These are phyloP conservation scores for Colletotrichum echinochloae DNA, from an alignment of 2,329 filamentous ascomycete genomes.

Conservation along the genomic window DNA sequence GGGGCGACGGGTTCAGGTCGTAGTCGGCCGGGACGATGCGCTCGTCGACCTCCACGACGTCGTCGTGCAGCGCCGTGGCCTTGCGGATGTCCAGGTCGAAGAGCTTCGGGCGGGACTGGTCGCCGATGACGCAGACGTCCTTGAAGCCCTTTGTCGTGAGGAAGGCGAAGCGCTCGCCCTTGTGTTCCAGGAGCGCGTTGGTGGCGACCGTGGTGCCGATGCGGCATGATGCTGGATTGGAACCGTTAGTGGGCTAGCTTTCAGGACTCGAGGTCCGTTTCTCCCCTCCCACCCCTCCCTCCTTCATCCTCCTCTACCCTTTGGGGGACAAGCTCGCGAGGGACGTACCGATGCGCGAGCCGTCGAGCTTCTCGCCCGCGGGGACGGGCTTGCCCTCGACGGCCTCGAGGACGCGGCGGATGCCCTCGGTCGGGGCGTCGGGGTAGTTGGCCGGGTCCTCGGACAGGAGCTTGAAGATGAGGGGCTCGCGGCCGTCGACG, in stretches of 20 bases:
- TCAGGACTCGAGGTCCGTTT: not conserved
- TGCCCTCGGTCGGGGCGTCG: conserved; percentile 78
- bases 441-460: conserved; percentile 78
- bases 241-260: conserved; percentile 3
- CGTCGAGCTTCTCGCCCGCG: conserved; percentile 48
- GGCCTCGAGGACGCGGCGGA: conserved; percentile 72
- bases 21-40: conserved; percentile 80
- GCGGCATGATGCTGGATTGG: conserved; percentile 72
- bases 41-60: conserved; percentile 78
- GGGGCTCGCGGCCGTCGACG: conserved; percentile 73
- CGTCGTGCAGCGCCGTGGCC: conserved; percentile 74
- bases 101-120: conserved; percentile 77
- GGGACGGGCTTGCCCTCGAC: conserved; percentile 70
- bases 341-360: conserved; percentile 48
- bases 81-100: conserved; percentile 78
- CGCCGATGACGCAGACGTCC: conserved; percentile 79
- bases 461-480: conserved; percentile 80
- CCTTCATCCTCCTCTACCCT: no score
- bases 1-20: conserved; percentile 70
- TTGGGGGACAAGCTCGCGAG: no score
- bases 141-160: conserved; percentile 78
- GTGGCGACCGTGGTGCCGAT: conserved; percentile 84
- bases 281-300: not conserved
- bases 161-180: conserved; percentile 78
- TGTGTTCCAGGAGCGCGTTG: conserved; percentile 79